Evolutionary conservation across 1,284 basidiomycete species (phyloP).

Genomic region (Irpex sp.): DNA sequence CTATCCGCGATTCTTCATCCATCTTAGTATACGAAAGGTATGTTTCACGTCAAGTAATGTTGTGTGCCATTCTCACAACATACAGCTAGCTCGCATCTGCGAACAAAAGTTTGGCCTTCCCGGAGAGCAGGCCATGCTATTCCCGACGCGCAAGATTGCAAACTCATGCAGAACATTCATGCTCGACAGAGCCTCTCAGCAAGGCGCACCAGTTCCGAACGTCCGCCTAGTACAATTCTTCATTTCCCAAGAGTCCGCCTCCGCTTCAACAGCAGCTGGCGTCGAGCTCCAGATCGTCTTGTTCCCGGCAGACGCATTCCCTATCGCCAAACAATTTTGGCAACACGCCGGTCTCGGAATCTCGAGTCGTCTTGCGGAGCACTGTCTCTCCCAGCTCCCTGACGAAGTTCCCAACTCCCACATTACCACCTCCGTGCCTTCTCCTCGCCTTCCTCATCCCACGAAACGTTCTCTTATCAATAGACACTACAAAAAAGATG

Average conservation of each 20-base stretch:
- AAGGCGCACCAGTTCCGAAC: conserved; percentile 32
- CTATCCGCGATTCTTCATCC: conserved; percentile 98
- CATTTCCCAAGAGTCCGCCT: conserved; percentile 56
- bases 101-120: conserved; percentile 70
- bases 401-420: conserved; percentile 29
- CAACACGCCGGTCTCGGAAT: conserved; percentile 93
- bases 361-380: conserved; percentile 82
- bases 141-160: conserved; percentile 69
- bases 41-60: conserved; percentile 18
- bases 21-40: conserved; percentile 84
- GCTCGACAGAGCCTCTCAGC: conserved; percentile 40
- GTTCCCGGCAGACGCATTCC: conserved; percentile 62
- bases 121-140: conserved; percentile 74
- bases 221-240: conserved; percentile 72
- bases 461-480: conserved; percentile 40
- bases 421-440: conserved; percentile 6
- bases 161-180: conserved; percentile 76
- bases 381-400: conserved; percentile 66
- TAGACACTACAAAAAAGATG: conserved; percentile 58
- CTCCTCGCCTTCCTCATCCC: conserved; percentile 14
- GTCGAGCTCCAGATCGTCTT: conserved; percentile 78
- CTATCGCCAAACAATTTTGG: conserved; percentile 89
- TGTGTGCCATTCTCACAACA: not conserved
- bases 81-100: conserved; percentile 72
- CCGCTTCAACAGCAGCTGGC: conserved; percentile 20